Conservation (phyloP, 345 rosid genomes). For the Citrus trifoliata region DNA sequence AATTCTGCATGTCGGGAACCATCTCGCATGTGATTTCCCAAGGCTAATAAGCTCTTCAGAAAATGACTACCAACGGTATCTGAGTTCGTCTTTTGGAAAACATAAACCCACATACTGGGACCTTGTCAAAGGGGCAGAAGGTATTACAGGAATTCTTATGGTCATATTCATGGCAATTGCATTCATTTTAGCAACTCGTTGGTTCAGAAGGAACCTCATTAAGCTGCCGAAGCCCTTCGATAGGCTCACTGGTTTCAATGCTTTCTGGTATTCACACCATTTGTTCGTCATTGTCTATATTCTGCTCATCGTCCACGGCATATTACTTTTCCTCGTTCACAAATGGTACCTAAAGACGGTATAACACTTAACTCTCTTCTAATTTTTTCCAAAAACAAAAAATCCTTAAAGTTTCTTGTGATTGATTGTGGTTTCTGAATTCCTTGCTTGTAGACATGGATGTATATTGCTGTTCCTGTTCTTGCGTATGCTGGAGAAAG, state of each 20-base stretch:
- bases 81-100: conserved; percentile 53
- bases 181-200: conserved; percentile 74
- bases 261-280: conserved; percentile 99
- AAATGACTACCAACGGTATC: conserved; percentile 12
- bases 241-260: conserved; percentile 90
- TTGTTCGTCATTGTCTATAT: conserved; percentile 66
- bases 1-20: conserved; percentile 77
- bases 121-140: conserved; percentile 63
- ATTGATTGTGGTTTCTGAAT: background rate
- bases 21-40: conserved; percentile 90
- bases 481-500: conserved; percentile 82
- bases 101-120: conserved; percentile 60
- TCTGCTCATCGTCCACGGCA: conserved; percentile 71
- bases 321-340: conserved; percentile 65
- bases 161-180: conserved; percentile 71
- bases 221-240: conserved; percentile 88
- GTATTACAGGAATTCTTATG: conserved; percentile 83
- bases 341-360: conserved; percentile 86
- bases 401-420: background rate
- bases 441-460: conserved; percentile 69
- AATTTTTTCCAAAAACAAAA: background rate
- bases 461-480: conserved; percentile 88
- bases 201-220: conserved; percentile 70
- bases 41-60: conserved; percentile 46
- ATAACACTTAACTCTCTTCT: conserved; percentile 15